phyloP scores from a whole-genome alignment of 2,329 filamentous ascomycete genomes.

The Xylaria sp. region DNA sequence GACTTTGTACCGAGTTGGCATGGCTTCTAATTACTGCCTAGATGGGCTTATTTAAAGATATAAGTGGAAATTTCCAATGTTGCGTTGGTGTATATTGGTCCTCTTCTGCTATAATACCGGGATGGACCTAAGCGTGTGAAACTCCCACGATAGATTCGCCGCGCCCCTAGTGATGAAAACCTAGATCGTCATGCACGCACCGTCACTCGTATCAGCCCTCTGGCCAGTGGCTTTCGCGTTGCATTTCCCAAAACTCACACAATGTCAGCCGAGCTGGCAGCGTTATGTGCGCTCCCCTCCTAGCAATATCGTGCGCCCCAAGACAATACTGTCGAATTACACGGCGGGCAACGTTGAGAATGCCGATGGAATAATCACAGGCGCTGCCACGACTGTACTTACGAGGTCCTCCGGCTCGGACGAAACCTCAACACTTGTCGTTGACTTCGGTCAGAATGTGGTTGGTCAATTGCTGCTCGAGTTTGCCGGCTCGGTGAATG shows the following conservation, averaged over 20 bases:
- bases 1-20: not conserved
- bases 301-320: slow-evolving; percentile 48
- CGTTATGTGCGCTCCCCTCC: slow-evolving; percentile 54
- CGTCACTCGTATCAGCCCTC: not conserved
- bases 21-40: not conserved
- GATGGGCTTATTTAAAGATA: not conserved
- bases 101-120: too few relatives aligned
- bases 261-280: slow-evolving; percentile 49
- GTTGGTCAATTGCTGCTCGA: slow-evolving; percentile 56
- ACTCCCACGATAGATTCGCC: not conserved
- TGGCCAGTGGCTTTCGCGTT: not conserved
- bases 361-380: slow-evolving; percentile 40
- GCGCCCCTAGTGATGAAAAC: not conserved
- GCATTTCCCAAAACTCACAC: slow-evolving; percentile 2
- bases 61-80: not conserved
- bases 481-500: slow-evolving; percentile 52
- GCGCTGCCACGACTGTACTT: slow-evolving; percentile 47
- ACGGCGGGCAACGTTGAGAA: slow-evolving; percentile 54
- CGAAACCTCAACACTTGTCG: slow-evolving; percentile 52
- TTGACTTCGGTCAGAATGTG: slow-evolving; percentile 62
- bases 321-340: slow-evolving; percentile 46
- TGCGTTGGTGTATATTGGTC: not conserved
- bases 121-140: not conserved
- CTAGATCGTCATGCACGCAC: not conserved
- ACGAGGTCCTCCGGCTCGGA: slow-evolving; percentile 37